Evolutionary conservation across 2,329 filamentous ascomycete species (phyloP).

Genomic region (Triangularia setosa): DNA sequence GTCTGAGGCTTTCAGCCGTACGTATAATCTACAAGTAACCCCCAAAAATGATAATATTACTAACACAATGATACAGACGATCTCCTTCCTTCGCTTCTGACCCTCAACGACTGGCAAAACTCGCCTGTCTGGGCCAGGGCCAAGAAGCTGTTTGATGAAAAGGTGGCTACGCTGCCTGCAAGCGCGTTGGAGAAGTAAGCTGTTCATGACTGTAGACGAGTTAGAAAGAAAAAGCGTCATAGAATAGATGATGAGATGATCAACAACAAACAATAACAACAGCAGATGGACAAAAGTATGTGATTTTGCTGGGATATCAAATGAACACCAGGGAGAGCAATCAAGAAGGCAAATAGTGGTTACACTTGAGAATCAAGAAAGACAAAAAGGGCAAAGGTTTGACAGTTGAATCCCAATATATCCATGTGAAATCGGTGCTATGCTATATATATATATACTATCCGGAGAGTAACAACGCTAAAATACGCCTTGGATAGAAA

Average conservation of each 20-base stretch:
- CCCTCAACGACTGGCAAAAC: slow-evolving; percentile 70
- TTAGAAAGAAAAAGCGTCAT: neutral
- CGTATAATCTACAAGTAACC: too few relatives aligned
- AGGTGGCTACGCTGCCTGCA: slow-evolving; percentile 49
- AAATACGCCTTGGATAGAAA: neutral
- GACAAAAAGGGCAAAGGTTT: neutral
- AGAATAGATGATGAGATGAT: neutral
- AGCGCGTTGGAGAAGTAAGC: slow-evolving; percentile 25
- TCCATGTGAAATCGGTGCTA: neutral
- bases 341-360: too few relatives aligned
- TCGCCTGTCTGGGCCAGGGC: slow-evolving; percentile 80
- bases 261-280: neutral
- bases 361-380: neutral
- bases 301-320: neutral
- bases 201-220: neutral
- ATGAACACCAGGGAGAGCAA: neutral
- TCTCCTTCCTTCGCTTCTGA: slow-evolving; percentile 71
- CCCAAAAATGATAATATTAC: neutral
- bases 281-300: neutral
- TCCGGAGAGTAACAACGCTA: neutral
- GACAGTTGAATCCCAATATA: neutral
- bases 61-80: slow-evolving; percentile 42
- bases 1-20: slow-evolving; percentile 71
- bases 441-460: neutral
- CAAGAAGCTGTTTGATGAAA: slow-evolving; percentile 78